These are phyloP conservation scores for Solanum clarkiae DNA, from an alignment of 257 asterid species.

Conservation along the genomic window DNA sequence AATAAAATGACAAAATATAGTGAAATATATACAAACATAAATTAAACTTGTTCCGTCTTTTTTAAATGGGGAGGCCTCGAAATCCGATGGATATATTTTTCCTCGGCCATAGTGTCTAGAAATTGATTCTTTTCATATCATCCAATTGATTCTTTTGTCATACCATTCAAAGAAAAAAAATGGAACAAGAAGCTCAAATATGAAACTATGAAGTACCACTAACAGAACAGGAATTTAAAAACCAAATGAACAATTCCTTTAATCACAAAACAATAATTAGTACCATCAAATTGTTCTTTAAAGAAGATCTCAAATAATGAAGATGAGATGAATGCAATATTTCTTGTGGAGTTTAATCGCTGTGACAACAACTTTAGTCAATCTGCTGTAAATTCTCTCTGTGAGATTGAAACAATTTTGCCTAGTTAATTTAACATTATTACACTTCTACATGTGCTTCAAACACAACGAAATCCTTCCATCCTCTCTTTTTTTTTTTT, in stretches of 20 bases:
- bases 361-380: neutral
- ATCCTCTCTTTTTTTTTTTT: neutral
- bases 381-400: neutral
- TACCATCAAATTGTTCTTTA: constrained; percentile 91
- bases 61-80: too few relatives aligned
- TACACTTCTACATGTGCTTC: neutral
- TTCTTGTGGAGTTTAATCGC: neutral
- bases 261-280: neutral
- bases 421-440: neutral
- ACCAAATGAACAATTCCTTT: neutral
- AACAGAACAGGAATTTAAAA: neutral
- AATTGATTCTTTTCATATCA: too few relatives aligned
- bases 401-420: neutral
- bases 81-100: too few relatives aligned
- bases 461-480: neutral
- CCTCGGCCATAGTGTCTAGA: too few relatives aligned
- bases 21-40: too few relatives aligned
- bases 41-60: too few relatives aligned
- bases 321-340: constrained; percentile 12
- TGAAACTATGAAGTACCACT: neutral
- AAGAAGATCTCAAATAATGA: constrained; percentile 58
- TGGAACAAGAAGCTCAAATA: neutral
- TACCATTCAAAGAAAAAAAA: too few relatives aligned
- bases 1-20: too few relatives aligned
- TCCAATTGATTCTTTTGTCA: too few relatives aligned